These are phyloP conservation scores for Aegilops bicornis DNA, from an alignment of 176 grass and related monocot species.

Conservation along the genomic window DNA sequence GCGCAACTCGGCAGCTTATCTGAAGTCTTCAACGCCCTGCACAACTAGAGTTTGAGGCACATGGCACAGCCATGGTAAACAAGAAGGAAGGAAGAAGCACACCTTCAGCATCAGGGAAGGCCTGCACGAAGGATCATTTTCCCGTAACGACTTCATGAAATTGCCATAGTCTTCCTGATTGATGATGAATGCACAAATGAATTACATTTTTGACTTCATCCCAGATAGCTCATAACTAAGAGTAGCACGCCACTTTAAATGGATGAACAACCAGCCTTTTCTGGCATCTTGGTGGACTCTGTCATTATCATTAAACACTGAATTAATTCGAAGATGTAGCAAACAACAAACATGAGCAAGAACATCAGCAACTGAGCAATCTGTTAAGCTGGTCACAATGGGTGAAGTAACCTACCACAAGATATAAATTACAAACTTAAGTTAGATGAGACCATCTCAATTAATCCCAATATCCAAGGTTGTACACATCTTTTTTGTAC, in stretches of 20 bases:
- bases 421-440: not conserved
- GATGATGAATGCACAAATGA: not conserved
- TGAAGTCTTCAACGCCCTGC: not conserved
- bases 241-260: not conserved
- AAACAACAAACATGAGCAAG: not conserved
- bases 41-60: constrained; percentile 12
- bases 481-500: not conserved
- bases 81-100: not conserved
- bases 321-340: no score
- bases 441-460: not conserved
- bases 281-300: not conserved
- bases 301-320: not conserved
- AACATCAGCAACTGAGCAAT: not conserved
- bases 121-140: constrained; percentile 48
- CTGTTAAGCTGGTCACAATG: not conserved
- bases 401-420: not conserved
- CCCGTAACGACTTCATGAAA: constrained; percentile 39
- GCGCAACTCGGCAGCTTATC: constrained; percentile 18
- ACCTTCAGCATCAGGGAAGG: constrained; percentile 46
- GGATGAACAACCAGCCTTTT: not conserved
- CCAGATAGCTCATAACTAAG: not conserved
- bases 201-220: not conserved
- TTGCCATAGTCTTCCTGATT: constrained; percentile 41
- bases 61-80: not conserved
- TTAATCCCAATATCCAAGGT: not conserved